Percentiles rank a stretch among this genome's conserved stretches.
phyloP scores from a whole-genome alignment of 768 basidiomycete species.

The Pleurotus djamor region DNA sequence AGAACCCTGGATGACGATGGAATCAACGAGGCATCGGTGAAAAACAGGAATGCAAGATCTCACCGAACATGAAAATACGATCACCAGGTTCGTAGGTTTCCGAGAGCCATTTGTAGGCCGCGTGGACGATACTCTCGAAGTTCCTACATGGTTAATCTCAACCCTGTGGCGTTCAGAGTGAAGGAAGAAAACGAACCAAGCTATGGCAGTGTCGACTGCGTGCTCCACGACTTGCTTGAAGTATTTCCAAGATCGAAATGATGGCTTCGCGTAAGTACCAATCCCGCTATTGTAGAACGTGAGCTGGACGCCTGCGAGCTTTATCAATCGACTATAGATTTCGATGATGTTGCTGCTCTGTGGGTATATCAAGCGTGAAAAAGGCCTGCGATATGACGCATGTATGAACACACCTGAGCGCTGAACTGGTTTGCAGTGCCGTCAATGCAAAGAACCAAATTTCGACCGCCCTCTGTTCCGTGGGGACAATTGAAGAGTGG shows the following conservation, averaged over 20 bases:
- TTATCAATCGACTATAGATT: constrained; percentile 19
- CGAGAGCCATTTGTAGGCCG: constrained; percentile 40
- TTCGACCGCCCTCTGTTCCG: constrained; percentile 25
- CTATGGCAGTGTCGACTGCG: constrained; percentile 29
- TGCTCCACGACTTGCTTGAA: too few species aligned
- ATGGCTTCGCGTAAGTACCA: too few species aligned
- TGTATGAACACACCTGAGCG: constrained; percentile 8
- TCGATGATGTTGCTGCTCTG: constrained; percentile 16
- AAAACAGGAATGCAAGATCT: neutral
- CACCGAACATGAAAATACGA: constrained; percentile 39
- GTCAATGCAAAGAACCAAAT: constrained; percentile 26
- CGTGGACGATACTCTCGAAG: constrained; percentile 28
- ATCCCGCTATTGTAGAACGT: too few species aligned
- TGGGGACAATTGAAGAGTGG: too few species aligned
- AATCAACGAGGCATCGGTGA: neutral
- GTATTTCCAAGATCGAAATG: too few species aligned
- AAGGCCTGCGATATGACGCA: too few species aligned
- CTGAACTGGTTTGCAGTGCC: constrained; percentile 26
- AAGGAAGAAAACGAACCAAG: neutral
- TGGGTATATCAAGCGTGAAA: neutral
- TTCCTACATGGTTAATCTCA: constrained; percentile 19
- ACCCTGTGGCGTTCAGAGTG: too few species aligned
- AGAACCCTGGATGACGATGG: constrained; percentile 39
- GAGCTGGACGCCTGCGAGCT: too few species aligned
- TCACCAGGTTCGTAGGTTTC: constrained; percentile 34